These are phyloP conservation scores for Arthroderma sp. DNA, from an alignment of 2,329 filamentous ascomycete species.

Conservation along the genomic window DNA sequence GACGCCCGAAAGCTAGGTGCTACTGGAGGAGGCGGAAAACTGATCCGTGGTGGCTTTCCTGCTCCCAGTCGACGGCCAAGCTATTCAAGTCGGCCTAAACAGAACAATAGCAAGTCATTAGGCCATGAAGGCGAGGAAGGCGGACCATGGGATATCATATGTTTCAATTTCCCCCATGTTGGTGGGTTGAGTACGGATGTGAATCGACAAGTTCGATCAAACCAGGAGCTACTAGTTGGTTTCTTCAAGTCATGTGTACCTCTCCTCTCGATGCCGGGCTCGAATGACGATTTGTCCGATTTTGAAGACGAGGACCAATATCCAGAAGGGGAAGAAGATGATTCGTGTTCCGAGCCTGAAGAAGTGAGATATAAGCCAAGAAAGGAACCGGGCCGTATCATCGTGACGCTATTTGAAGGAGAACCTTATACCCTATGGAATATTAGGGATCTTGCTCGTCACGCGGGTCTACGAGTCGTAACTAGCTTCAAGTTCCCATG, in stretches of 20 bases:
- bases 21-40: slow-evolving; percentile 29
- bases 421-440: slow-evolving; percentile 97
- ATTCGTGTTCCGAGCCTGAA: slow-evolving; percentile 16
- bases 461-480: slow-evolving; percentile 40
- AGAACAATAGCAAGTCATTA: not conserved
- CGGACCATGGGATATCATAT: slow-evolving; percentile 57
- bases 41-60: slow-evolving; percentile 32
- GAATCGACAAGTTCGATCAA: slow-evolving; percentile 84
- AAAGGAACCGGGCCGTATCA: slow-evolving; percentile 42
- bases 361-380: slow-evolving; percentile 11
- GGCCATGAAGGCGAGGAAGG: slow-evolving; percentile 10
- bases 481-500: slow-evolving; percentile 39
- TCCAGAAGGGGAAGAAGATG: slow-evolving; percentile 11
- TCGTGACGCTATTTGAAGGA: slow-evolving; percentile 84
- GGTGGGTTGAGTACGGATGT: slow-evolving; percentile 86
- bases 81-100: not conserved
- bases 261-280: slow-evolving; percentile 25
- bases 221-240: slow-evolving; percentile 51
- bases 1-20: slow-evolving; percentile 34
- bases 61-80: not conserved
- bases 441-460: slow-evolving; percentile 70
- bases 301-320: slow-evolving; percentile 10
- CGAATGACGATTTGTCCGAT: slow-evolving; percentile 13
- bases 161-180: slow-evolving; percentile 97
- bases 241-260: slow-evolving; percentile 38